These are phyloP conservation scores for Talaromyces trachyspermus DNA, from an alignment of 495 filamentous ascomycete genomes.

Conservation along the genomic window DNA sequence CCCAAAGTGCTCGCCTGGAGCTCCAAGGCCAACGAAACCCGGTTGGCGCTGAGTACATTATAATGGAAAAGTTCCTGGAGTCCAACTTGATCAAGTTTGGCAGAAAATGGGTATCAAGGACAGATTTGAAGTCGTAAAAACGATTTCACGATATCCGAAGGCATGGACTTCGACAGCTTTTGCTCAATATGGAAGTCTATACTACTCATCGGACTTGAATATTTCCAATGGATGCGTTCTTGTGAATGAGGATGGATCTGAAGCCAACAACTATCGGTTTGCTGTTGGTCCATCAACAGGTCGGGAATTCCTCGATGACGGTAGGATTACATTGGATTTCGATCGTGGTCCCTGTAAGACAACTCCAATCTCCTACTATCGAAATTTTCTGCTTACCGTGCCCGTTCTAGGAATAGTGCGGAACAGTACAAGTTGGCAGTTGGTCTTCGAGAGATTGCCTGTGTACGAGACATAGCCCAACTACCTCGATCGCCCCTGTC, in stretches of 20 bases:
- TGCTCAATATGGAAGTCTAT: slow-evolving; percentile 20
- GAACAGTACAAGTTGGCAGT: slow-evolving; percentile 20
- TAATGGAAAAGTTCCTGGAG: slow-evolving; percentile 26
- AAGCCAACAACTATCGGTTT: slow-evolving; percentile 14
- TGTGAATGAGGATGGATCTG: slow-evolving; percentile 10
- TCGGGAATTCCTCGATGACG: slow-evolving; percentile 21
- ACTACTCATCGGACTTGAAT: slow-evolving; percentile 13
- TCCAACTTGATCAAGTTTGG: slow-evolving; percentile 20
- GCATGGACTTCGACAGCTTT: slow-evolving; percentile 20
- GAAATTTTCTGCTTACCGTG: not conserved
- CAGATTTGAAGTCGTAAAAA: slow-evolving; percentile 19
- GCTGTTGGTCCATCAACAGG: slow-evolving; percentile 21
- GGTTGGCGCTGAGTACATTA: slow-evolving; percentile 32
- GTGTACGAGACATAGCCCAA: slow-evolving; percentile 16
- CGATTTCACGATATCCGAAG: slow-evolving; percentile 19
- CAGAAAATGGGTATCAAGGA: slow-evolving; percentile 13
- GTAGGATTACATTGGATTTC: slow-evolving; percentile 17
- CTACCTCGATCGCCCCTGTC: slow-evolving; percentile 18
- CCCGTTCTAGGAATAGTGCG: slow-evolving; percentile 17
- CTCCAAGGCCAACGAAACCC: slow-evolving; percentile 15
- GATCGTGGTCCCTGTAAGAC: slow-evolving; percentile 24
- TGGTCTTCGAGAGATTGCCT: slow-evolving; percentile 21
- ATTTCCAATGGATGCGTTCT: slow-evolving; percentile 8
- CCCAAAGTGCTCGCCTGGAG: slow-evolving; percentile 22
- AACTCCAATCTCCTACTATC: not conserved